Evolutionary conservation across 2,329 filamentous ascomycete species (phyloP), one percentile per base, ranked within the genome.

Genomic region (Immersiporthe knoxdaviesiana): DNA sequence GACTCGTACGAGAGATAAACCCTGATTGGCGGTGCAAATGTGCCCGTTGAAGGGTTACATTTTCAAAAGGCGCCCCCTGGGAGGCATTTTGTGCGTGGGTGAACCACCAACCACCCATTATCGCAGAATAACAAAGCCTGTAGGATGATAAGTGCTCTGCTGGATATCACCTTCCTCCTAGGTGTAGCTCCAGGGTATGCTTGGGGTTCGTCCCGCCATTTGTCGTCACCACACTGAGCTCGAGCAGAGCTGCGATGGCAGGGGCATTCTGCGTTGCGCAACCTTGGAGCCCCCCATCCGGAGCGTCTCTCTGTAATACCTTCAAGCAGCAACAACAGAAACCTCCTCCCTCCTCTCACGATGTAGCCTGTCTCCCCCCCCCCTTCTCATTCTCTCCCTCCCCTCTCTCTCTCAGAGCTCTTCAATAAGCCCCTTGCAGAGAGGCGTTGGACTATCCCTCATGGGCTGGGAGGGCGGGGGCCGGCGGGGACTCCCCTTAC

Each of bases 151-250:
- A 18, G 37, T 37, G 14, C 18, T n/a, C n/a, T n/a, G n/a, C 18
- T 37, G 52, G 21, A 64, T 63, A 63, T 63, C 50, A 68, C 66
- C 66, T 68, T 68, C 66, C 66, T 21, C 39, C 16, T 68, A n/a
- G 44, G 66, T 68, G 30, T 47, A 68, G 66, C 60, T 64, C 24
- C 24, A 56, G 35, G 50, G 27, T 35, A 35, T n/a, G 24, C 35
- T 41, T 41, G 27, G 14, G 64, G 18, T 39, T 39, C 6, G 16
- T 12, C 37, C 27, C 30, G n/a, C n/a, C n/a, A n/a, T n/a, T 16
- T 4, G 12, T 37, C 32, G 24, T 30, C 52, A 35, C 35, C 52
- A 54, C 56, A 54, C 56, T 37, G 24, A 16, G 30, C 41, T 47
- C n/a, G 24, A 47, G 41, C 21, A 47, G n/a, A n/a, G 24, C 10